A percentile compares a stretch with the other conserved stretches of the same genome.
Evolutionary conservation across 352 stramenopile genomes (phyloP).

Genomic region (Phytophthora kernoviae): DNA sequence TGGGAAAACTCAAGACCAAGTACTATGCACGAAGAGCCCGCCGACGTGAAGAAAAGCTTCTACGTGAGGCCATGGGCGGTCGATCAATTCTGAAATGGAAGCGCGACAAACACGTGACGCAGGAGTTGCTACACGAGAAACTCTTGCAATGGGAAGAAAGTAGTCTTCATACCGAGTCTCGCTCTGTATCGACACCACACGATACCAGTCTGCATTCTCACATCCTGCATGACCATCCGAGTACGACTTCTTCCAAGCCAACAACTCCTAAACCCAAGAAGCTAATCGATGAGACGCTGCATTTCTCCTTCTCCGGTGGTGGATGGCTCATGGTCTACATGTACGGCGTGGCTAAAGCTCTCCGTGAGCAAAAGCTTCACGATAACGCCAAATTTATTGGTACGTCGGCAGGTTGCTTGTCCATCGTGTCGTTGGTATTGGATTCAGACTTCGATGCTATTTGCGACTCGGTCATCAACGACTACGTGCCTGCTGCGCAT

Average conservation of each 20-base stretch:
- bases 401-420: slow-evolving; percentile 47
- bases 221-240: neutral
- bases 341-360: slow-evolving; percentile 61
- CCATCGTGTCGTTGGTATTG: slow-evolving; percentile 42
- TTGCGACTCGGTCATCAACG: slow-evolving; percentile 40
- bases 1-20: slow-evolving; percentile 21
- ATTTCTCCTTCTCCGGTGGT: slow-evolving; percentile 55
- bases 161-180: slow-evolving; percentile 11
- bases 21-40: slow-evolving; percentile 10
- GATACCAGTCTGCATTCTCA: neutral
- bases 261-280: slow-evolving; percentile 1
- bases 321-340: slow-evolving; percentile 71
- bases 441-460: slow-evolving; percentile 56
- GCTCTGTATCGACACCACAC: neutral
- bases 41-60: slow-evolving; percentile 1
- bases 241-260: neutral
- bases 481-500: slow-evolving; percentile 43
- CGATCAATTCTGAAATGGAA: slow-evolving; percentile 14
- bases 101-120: slow-evolving; percentile 1
- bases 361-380: slow-evolving; percentile 47
- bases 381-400: slow-evolving; percentile 49
- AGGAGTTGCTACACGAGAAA: slow-evolving; percentile 9
- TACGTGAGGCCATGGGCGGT: slow-evolving; percentile 10
- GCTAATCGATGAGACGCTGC: slow-evolving; percentile 8
- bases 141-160: slow-evolving; percentile 5